A percentile compares a stretch with the other conserved stretches of the same genome.
These are phyloP conservation scores for Colletotrichum aenigma DNA, from an alignment of 2,329 filamentous ascomycete genomes.

Conservation along the genomic window DNA sequence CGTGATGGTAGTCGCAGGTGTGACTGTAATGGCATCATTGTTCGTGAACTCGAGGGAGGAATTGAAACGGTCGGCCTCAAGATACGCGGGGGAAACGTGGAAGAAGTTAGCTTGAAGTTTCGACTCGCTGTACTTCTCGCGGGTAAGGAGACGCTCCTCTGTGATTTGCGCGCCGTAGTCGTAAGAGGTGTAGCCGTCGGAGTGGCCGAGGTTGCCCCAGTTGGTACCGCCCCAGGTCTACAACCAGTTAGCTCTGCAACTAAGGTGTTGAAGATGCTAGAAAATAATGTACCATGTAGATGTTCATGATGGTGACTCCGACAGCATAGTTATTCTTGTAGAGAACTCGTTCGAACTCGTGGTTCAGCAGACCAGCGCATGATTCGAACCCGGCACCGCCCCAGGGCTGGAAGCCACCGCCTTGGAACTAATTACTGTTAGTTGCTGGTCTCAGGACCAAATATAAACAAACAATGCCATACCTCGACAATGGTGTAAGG, in stretches of 20 bases:
- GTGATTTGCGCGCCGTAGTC: conserved; percentile 57
- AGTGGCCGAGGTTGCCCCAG: conserved; percentile 75
- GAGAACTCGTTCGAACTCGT: conserved; percentile 74
- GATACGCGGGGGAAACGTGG: conserved; percentile 69
- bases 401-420: conserved; percentile 72
- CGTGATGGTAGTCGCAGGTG: conserved; percentile 58
- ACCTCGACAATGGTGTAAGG: conserved; percentile 67
- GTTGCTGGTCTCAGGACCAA: no score
- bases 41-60: conserved; percentile 32
- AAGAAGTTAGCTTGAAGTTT: conserved; percentile 76
- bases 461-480: no score
- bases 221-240: conserved; percentile 75
- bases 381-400: conserved; percentile 70
- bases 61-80: conserved; percentile 55
- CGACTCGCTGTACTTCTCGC: conserved; percentile 76
- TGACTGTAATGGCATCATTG: conserved; percentile 56
- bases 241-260: not conserved
- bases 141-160: conserved; percentile 67
- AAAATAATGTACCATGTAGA: conserved; percentile 67
- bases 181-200: conserved; percentile 60
- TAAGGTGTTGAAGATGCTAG: no score
- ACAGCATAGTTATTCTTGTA: conserved; percentile 74
- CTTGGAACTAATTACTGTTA: conserved; percentile 52
- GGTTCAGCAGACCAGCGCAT: conserved; percentile 66
- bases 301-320: conserved; percentile 66